Evolutionary conservation across 2,329 filamentous ascomycete genomes (phyloP).

Genomic region (Xylariaceae sp.): DNA sequence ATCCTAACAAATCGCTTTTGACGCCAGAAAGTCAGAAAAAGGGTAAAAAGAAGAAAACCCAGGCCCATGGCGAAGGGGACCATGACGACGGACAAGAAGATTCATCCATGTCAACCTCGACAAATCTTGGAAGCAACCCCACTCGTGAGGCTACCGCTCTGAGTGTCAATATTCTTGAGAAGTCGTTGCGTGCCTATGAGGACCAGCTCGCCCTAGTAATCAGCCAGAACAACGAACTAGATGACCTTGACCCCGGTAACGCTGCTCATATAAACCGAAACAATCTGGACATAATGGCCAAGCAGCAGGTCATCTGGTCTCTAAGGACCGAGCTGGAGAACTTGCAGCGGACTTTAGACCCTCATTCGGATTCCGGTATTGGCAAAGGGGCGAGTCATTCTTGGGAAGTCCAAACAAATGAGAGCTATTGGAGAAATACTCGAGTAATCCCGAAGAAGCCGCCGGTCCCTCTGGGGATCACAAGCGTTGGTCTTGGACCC

Average conservation of each 20-base stretch:
- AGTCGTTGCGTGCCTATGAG: constrained; percentile 3
- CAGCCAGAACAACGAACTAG: constrained; percentile 15
- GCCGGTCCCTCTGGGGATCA: constrained; percentile 17
- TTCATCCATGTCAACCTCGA: neutral
- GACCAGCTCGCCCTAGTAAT: constrained; percentile 1
- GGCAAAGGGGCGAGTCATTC: constrained; percentile 11
- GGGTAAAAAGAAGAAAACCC: neutral
- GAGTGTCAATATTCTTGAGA: constrained; percentile 3
- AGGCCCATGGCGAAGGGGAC: neutral
- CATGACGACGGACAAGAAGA: neutral
- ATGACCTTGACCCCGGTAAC: constrained; percentile 21
- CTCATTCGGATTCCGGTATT: neutral
- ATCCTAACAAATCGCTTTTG: too few relatives aligned
- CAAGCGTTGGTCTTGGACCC: constrained; percentile 14
- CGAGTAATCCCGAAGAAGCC: constrained; percentile 5
- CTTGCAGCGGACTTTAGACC: constrained; percentile 6
- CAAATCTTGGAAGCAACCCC: neutral
- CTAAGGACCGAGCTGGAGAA: constrained; percentile 21
- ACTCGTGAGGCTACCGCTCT: neutral
- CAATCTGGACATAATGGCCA: constrained; percentile 24
- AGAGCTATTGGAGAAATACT: constrained; percentile 10
- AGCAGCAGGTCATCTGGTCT: constrained; percentile 20
- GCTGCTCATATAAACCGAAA: constrained; percentile 14
- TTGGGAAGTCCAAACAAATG: constrained; percentile 4
- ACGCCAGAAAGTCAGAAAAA: too few relatives aligned